Evolutionary conservation across 2,329 filamentous ascomycete species (phyloP).

Genomic region (Botryotinia narcissicola): DNA sequence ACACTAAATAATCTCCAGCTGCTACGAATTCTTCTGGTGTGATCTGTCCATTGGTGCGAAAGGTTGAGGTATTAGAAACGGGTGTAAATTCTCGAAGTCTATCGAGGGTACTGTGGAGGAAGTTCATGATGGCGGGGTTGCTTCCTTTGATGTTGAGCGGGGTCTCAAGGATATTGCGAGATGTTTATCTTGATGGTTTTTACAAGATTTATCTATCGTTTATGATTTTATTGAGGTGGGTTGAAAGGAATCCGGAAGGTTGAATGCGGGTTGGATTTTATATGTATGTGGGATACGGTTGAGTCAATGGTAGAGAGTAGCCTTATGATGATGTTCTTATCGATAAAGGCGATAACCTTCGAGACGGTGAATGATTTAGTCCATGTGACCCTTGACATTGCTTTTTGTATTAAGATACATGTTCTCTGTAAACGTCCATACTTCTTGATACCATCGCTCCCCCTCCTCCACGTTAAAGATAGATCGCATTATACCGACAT

Average conservation of each 20-base stretch:
- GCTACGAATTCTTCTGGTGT: slow-evolving; percentile 95
- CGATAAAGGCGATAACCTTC: slow-evolving; percentile 16
- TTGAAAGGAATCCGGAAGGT: not conserved
- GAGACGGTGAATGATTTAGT: slow-evolving; percentile 3
- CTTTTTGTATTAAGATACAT: not conserved
- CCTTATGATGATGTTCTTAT: slow-evolving; percentile 21
- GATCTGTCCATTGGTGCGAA: slow-evolving; percentile 90
- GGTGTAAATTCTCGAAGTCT: slow-evolving; percentile 90
- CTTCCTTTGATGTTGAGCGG: slow-evolving; percentile 18
- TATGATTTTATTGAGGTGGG: not conserved
- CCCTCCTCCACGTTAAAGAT: too few species aligned
- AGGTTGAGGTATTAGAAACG: slow-evolving; percentile 85
- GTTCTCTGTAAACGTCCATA: not conserved
- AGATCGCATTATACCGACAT: not conserved
- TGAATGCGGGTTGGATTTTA: not conserved
- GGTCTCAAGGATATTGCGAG: slow-evolving; percentile 4
- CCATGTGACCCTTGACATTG: not conserved
- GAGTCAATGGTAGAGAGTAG: slow-evolving; percentile 8
- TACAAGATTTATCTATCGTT: not conserved
- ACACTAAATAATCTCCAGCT: slow-evolving; percentile 95
- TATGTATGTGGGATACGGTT: not conserved
- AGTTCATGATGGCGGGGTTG: slow-evolving; percentile 62
- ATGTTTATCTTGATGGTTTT: not conserved
- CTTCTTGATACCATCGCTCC: not conserved
- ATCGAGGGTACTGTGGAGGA: slow-evolving; percentile 89